Percentiles rank a stretch among this genome's conserved stretches.
Evolutionary conservation across 192 early-diverging fungal species (phyloP).

Genomic region (Dimargaris verticillata): DNA sequence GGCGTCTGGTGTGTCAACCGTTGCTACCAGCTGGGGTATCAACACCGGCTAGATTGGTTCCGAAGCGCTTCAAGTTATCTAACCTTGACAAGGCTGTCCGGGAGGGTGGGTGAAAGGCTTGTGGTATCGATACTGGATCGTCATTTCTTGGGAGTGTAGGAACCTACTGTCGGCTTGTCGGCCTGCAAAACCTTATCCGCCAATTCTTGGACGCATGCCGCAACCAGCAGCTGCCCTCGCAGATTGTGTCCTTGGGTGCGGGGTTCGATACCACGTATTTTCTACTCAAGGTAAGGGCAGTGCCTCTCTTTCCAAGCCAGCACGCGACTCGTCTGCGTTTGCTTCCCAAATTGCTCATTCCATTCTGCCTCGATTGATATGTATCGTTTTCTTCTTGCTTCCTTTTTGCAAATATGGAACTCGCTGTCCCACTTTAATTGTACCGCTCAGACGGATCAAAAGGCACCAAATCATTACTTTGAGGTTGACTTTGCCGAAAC

Average conservation of each 20-base stretch:
- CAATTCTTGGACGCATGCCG: conserved; percentile 35
- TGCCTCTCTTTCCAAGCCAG: too few relatives aligned
- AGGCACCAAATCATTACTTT: conserved; percentile 37
- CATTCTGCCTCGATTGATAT: too few relatives aligned
- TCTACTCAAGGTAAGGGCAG: conserved; percentile 36
- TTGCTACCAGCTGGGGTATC: neutral
- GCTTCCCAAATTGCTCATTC: too few relatives aligned
- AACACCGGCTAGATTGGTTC: neutral
- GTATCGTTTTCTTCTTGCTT: neutral
- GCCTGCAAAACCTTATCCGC: conserved; percentile 44
- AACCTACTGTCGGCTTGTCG: conserved; percentile 54
- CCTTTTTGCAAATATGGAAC: neutral
- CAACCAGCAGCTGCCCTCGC: conserved; percentile 14
- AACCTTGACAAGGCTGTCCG: neutral
- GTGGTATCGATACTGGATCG: neutral
- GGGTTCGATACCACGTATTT: conserved; percentile 91
- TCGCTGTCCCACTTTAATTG: too few relatives aligned
- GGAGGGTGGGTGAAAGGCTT: neutral
- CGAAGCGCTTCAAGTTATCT: neutral
- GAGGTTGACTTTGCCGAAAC: conserved; percentile 89
- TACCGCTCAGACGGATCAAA: neutral
- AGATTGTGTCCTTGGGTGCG: conserved; percentile 78
- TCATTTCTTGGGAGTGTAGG: conserved; percentile 23
- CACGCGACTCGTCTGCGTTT: too few relatives aligned
- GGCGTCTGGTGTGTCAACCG: neutral